phyloP scores from a whole-genome alignment of 176 grass and related monocot genomes.

The Oryza punctata region DNA sequence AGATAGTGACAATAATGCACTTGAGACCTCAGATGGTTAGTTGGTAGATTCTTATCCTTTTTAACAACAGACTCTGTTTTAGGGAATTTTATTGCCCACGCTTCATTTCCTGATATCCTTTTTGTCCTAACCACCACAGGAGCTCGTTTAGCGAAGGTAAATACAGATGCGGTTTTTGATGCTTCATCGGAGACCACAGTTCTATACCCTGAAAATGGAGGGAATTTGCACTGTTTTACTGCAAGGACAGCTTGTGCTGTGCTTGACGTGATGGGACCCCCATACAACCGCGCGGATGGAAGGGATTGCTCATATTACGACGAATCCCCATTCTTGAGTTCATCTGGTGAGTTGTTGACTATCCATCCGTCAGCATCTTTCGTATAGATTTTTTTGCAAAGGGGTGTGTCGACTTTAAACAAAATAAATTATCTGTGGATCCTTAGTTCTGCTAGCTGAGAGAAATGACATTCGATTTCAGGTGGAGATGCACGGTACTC shows the following conservation, averaged over 20 bases:
- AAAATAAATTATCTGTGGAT: not conserved
- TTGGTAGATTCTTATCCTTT: not conserved
- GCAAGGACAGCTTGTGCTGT: conserved; percentile 79
- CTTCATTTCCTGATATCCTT: not conserved
- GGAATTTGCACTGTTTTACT: conserved; percentile 88
- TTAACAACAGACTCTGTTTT: not conserved
- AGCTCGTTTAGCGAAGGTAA: conserved; percentile 68
- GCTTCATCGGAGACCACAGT: conserved; percentile 58
- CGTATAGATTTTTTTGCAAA: not conserved
- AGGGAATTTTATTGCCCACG: not conserved
- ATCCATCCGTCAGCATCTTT: not conserved
- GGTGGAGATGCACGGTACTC: conserved; percentile 48
- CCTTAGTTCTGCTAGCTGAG: not conserved
- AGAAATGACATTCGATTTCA: conserved; percentile 40
- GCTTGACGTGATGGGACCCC: conserved; percentile 80
- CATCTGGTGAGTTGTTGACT: conserved; percentile 44
- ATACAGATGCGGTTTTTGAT: conserved; percentile 56
- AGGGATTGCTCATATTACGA: conserved; percentile 73
- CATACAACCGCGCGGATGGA: conserved; percentile 55
- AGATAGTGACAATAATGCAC: not conserved
- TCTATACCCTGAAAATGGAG: conserved; percentile 76
- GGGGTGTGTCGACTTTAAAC: not conserved
- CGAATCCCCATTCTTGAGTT: conserved; percentile 38
- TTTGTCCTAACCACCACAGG: conserved; percentile 27
- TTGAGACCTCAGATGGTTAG: conserved; percentile 38